These are phyloP conservation scores for Brasenia schreberi DNA, from an alignment of 164 flowering plant species.

Conservation along the genomic window DNA sequence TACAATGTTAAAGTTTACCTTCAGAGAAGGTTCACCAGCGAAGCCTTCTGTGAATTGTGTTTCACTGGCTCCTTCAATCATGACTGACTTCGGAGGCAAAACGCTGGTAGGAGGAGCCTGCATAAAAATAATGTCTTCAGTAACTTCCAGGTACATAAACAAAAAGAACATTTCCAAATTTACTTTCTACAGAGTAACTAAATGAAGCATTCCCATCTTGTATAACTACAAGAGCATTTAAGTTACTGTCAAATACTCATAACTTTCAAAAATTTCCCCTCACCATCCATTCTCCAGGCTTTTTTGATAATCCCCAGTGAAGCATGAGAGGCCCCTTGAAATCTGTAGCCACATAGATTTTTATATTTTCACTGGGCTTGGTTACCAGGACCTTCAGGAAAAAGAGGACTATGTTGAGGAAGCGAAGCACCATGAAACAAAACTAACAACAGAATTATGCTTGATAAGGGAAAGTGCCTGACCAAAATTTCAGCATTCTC, in stretches of 20 bases:
- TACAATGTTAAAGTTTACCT: constrained; percentile 22
- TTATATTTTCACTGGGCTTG: constrained; percentile 43
- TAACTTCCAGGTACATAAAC: not conserved
- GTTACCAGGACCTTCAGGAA: constrained; percentile 56
- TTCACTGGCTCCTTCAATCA: constrained; percentile 39
- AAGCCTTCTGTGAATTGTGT: constrained; percentile 35
- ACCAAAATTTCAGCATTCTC: constrained; percentile 70
- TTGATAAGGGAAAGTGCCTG: constrained; percentile 12
- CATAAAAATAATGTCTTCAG: constrained; percentile 6
- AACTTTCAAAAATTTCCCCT: constrained; percentile 3
- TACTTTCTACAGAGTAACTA: too few relatives aligned
- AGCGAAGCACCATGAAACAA: not conserved
- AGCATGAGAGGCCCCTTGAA: constrained; percentile 51
- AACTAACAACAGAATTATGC: not conserved
- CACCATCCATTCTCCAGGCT: constrained; percentile 83
- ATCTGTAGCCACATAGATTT: constrained; percentile 67
- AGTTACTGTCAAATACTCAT: not conserved
- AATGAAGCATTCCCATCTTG: too few relatives aligned
- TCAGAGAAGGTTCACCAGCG: constrained; percentile 26
- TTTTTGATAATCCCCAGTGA: constrained; percentile 85
- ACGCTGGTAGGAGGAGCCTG: constrained; percentile 70
- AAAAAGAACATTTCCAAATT: constrained; percentile 1
- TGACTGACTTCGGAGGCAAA: constrained; percentile 59
- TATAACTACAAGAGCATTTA: too few relatives aligned
- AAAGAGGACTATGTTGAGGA: not conserved